These are phyloP conservation scores for Ganoderma lucidum DNA, from an alignment of 1,284 basidiomycete species.

Conservation along the genomic window DNA sequence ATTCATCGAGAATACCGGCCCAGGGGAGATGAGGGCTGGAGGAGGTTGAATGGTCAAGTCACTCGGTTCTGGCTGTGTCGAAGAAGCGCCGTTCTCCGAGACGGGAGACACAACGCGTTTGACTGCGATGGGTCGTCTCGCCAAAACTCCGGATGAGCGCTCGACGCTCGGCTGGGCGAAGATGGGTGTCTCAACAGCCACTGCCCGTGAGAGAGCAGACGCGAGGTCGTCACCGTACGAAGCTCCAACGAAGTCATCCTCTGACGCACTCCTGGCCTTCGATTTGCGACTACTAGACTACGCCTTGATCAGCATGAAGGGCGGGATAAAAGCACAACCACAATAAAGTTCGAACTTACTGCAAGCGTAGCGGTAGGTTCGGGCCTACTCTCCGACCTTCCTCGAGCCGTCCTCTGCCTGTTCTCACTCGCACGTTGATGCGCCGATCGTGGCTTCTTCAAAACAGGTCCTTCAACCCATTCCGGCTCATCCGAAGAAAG, in stretches of 20 bases:
- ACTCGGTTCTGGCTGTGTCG: not conserved
- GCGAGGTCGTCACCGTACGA: constrained; percentile 15
- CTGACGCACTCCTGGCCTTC: not conserved
- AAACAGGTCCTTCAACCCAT: not conserved
- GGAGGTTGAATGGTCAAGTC: not conserved
- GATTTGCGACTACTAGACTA: constrained; percentile 7
- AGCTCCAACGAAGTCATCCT: constrained; percentile 5
- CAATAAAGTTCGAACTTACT: constrained; percentile 1
- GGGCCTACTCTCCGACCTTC: not conserved
- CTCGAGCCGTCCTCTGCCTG: not conserved
- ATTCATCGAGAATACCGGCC: not conserved
- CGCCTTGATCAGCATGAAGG: not conserved
- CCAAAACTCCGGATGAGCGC: not conserved
- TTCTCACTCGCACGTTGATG: not conserved
- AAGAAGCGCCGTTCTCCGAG: constrained; percentile 2
- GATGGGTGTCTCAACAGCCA: constrained; percentile 1
- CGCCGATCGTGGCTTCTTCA: not conserved
- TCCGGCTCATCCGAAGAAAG: not conserved
- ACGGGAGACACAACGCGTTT: constrained; percentile 12
- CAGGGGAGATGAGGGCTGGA: not conserved
- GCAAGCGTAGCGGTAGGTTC: not conserved
- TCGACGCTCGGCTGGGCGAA: not conserved
- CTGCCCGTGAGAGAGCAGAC: constrained; percentile 3
- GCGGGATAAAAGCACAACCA: not conserved
- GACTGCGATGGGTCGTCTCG: not conserved